phyloP scores from a whole-genome alignment of 805 yeast species.

The Spathaspora passalidarum region DNA sequence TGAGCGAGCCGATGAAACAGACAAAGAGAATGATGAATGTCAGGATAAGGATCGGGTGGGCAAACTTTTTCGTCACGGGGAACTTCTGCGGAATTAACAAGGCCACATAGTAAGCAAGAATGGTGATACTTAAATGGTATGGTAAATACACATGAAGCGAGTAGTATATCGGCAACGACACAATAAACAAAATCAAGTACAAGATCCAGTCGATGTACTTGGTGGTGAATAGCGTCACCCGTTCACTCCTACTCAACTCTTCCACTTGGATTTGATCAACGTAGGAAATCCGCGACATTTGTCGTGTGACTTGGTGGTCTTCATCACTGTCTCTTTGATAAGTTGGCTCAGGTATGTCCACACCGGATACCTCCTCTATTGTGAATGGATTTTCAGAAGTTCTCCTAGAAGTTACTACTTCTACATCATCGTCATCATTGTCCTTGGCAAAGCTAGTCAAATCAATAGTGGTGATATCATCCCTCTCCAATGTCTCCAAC shows the following conservation, averaged over 20 bases:
- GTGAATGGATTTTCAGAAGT: slow-evolving; percentile 17
- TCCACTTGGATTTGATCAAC: neutral
- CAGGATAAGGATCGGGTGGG: slow-evolving; percentile 72
- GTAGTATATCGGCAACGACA: slow-evolving; percentile 61
- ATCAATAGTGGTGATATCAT: slow-evolving; percentile 41
- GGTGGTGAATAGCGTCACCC: slow-evolving; percentile 33
- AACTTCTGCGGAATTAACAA: slow-evolving; percentile 41
- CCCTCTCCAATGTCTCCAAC: slow-evolving; percentile 16
- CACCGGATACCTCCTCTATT: neutral
- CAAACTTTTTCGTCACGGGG: slow-evolving; percentile 47
- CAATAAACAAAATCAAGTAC: slow-evolving; percentile 45
- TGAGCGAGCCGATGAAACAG: slow-evolving; percentile 58
- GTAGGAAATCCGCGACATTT: neutral
- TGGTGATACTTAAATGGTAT: slow-evolving; percentile 59
- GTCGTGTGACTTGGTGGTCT: neutral
- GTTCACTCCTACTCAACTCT: slow-evolving; percentile 12
- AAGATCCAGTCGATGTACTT: slow-evolving; percentile 55
- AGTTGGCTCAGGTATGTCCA: slow-evolving; percentile 1
- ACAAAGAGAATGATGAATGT: slow-evolving; percentile 63
- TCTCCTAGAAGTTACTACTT: neutral
- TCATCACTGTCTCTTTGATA: neutral
- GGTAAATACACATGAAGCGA: slow-evolving; percentile 53
- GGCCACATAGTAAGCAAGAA: slow-evolving; percentile 53
- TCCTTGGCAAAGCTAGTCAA: slow-evolving; percentile 15
- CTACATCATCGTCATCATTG: slow-evolving; percentile 12